Percentiles rank a stretch among this genome's conserved stretches.
phyloP scores from a whole-genome alignment of 2,329 filamentous ascomycete species.

The Ophiostoma ips region DNA sequence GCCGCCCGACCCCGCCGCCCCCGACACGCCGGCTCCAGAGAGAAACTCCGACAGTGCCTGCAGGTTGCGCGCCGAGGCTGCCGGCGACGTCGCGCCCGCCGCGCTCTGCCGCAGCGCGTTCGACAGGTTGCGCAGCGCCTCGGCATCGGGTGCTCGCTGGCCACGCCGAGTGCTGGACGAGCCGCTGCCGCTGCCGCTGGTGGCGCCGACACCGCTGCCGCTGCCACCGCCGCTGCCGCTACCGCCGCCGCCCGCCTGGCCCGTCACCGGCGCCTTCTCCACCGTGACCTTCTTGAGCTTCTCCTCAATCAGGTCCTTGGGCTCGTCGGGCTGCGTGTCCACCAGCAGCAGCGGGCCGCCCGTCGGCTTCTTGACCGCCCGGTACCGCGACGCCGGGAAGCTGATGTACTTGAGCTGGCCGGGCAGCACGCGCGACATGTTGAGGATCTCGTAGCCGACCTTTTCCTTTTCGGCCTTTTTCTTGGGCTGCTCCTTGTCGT shows the following conservation, averaged over 20 bases:
- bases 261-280: conserved; percentile 45
- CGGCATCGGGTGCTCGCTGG: conserved; percentile 9
- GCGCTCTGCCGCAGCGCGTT: conserved; percentile 19
- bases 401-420: conserved; percentile 90
- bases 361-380: conserved; percentile 83
- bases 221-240: neutral
- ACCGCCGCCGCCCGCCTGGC: conserved; percentile 16
- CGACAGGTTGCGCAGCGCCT: conserved; percentile 9
- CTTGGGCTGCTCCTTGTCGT: conserved; percentile 59
- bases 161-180: conserved; percentile 10
- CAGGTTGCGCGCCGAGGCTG: conserved; percentile 5
- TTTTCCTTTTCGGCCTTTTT: conserved; percentile 95
- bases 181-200: neutral
- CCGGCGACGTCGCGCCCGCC: conserved; percentile 16
- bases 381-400: conserved; percentile 81
- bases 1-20: conserved; percentile 8
- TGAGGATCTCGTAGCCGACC: conserved; percentile 87
- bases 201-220: conserved; percentile 8
- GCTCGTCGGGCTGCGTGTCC: conserved; percentile 66
- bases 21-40: neutral
- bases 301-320: conserved; percentile 73
- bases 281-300: conserved; percentile 72
- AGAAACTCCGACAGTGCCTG: neutral
- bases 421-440: conserved; percentile 90
- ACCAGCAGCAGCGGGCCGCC: conserved; percentile 85